Base-by-base conservation (phyloP, 768 basidiomycete genomes). In the Boletus tylopilopsis region DNA sequence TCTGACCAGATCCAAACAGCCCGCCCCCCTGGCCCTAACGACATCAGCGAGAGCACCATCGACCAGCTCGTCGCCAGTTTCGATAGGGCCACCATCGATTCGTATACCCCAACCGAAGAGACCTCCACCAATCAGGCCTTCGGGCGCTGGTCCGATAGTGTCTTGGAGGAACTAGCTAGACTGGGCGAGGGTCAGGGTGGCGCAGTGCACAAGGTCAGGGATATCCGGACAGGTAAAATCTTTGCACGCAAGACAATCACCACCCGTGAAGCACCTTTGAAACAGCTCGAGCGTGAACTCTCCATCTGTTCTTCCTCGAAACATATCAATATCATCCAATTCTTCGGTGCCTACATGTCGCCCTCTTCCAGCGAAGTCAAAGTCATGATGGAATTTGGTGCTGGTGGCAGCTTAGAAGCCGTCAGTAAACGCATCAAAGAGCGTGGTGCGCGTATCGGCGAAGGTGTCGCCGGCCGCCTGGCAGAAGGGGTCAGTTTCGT, bases 201-300 rank as follows among this genome's bases (percentile, higher is more conserved):
- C 39, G 94, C 93, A 8, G 96, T 99, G 11, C 85, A 95, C 68
- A 94, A 92, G 70, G 94, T 97, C 40, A 81, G 75, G 66, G 91
- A 96, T 68, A 85, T 77, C 62, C 84, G 86, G 47, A 90, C 83
- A 1, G 82, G 81, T 29, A 73, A 75, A 65, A 78, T 94, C 59
- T 85, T 96, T 81, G 96, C 96, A 5, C 83, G 94, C 62, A 99
- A 99, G 76, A 89, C 91, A 9, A 93, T 95, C 64, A 90, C 90
- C 25, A 91, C 90, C 10, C 84, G 84, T 48, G 88, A 90, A 60
- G 95, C 92, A 39, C 94, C 94, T 16, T 77, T 87, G 71, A 89
- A 87, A 71, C 95, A 98, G 73, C 81, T 98, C 50, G 76, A 93
- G 50, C 84, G 96, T 49, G 96, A 99, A 71, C 76, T 98, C 47